phyloP scores from a whole-genome alignment of 2,329 filamentous ascomycete species.

The Magnaporthiopsis poae region DNA sequence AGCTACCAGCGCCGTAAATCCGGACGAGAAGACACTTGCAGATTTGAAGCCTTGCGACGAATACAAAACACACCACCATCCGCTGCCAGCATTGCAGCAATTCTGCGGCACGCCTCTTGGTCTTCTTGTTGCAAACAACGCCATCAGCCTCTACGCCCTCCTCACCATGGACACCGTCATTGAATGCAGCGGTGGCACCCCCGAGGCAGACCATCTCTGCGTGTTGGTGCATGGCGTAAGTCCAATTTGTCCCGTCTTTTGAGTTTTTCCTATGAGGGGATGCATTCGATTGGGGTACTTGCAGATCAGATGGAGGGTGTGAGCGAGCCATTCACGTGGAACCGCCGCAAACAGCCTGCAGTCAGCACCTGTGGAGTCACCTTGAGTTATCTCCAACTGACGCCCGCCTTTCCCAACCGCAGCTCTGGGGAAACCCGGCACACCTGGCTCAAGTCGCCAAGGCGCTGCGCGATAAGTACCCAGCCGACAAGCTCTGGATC shows the following conservation, averaged over 20 bases:
- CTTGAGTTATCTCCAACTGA: not conserved
- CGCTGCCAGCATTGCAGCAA: conserved; percentile 8
- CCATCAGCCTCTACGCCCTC: not conserved
- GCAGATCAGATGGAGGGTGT: too few relatives aligned
- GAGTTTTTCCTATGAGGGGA: not conserved
- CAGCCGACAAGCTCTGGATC: conserved; percentile 57
- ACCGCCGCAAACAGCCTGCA: too few relatives aligned
- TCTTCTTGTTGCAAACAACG: not conserved
- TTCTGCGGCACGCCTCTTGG: not conserved
- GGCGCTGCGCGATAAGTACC: conserved; percentile 49
- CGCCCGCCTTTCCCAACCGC: conserved; percentile 12
- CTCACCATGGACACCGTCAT: conserved; percentile 2
- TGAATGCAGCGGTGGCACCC: conserved; percentile 40
- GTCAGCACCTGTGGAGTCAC: too few relatives aligned
- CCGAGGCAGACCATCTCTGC: conserved; percentile 58
- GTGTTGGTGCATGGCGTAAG: conserved; percentile 69
- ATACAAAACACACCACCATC: not conserved
- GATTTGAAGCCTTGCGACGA: not conserved
- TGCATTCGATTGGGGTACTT: too few relatives aligned
- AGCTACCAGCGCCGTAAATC: not conserved
- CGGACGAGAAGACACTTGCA: not conserved
- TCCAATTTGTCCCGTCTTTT: conserved; percentile 11
- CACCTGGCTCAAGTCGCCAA: conserved; percentile 62
- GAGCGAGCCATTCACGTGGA: too few relatives aligned
- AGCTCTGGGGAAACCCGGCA: conserved; percentile 70